Evolutionary conservation across 495 filamentous ascomycete genomes (phyloP).

Genomic region (Saxophila tyrrhenica): DNA sequence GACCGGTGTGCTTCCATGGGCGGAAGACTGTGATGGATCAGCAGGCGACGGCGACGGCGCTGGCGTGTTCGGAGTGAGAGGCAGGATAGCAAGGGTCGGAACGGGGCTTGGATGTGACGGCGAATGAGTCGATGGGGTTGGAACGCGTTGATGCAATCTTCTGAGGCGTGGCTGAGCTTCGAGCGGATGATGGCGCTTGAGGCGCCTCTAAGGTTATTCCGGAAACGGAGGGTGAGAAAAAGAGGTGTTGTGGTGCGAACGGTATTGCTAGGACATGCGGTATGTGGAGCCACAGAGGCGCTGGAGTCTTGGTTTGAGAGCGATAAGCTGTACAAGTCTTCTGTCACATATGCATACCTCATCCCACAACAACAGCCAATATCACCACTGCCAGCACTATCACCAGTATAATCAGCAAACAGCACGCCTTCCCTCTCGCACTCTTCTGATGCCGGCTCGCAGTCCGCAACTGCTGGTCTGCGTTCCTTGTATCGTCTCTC

Average conservation of each 20-base stretch:
- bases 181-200: too few species aligned
- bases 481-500: constrained; percentile 65
- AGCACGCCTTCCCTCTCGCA: constrained; percentile 84
- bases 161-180: too few species aligned
- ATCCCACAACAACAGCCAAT: constrained; percentile 67
- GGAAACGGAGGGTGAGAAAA: too few species aligned
- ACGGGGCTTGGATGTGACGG: background rate
- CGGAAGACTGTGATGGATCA: background rate
- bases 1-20: background rate
- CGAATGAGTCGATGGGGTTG: too few species aligned
- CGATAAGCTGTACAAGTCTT: background rate
- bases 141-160: too few species aligned
- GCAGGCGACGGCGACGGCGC: background rate
- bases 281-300: too few species aligned
- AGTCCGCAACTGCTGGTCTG: constrained; percentile 69
- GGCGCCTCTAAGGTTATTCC: too few species aligned
- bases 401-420: constrained; percentile 78
- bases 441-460: constrained; percentile 87
- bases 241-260: too few species aligned
- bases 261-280: too few species aligned
- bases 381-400: constrained; percentile 82
- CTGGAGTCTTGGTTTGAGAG: too few species aligned
- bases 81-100: background rate
- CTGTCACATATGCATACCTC: background rate
- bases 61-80: background rate